Conservation (phyloP, 2,329 filamentous ascomycete genomes). For the Aspergillus fischeri region DNA sequence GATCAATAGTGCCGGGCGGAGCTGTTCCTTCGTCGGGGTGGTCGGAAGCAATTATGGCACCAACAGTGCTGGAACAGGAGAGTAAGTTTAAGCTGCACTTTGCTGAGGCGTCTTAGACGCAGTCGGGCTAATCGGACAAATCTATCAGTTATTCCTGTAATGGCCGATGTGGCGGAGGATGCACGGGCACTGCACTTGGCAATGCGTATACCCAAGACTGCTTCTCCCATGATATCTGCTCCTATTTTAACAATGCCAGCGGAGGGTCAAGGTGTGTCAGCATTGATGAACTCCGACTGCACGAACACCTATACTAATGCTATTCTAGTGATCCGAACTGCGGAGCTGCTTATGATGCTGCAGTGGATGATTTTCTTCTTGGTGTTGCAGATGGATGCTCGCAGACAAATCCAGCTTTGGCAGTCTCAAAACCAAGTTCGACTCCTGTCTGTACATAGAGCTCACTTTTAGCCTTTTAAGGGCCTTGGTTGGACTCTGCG, state of each 20-base stretch:
- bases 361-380: constrained; percentile 7
- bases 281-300: too few species aligned
- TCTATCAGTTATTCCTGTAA: constrained; percentile 15
- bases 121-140: too few species aligned
- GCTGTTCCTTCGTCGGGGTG: constrained; percentile 8
- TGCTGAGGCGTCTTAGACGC: too few species aligned
- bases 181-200: constrained; percentile 9
- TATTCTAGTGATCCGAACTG: constrained; percentile 9
- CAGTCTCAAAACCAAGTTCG: not conserved
- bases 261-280: constrained; percentile 7
- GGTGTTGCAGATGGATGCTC: constrained; percentile 5
- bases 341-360: constrained; percentile 9
- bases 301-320: too few species aligned
- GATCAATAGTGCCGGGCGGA: constrained; percentile 13
- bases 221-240: constrained; percentile 19
- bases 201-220: constrained; percentile 18
- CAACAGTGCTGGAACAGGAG: constrained; percentile 8
- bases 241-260: constrained; percentile 14
- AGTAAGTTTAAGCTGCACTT: constrained; percentile 3
- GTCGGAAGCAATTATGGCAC: constrained; percentile 15
- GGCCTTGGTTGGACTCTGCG: too few species aligned
- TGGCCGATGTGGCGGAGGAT: constrained; percentile 16
- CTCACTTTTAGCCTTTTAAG: too few species aligned
- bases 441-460: not conserved
- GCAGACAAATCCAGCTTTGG: constrained; percentile 7